phyloP scores from a whole-genome alignment of 2,329 filamentous ascomycete genomes.

The Didymella glomerata region DNA sequence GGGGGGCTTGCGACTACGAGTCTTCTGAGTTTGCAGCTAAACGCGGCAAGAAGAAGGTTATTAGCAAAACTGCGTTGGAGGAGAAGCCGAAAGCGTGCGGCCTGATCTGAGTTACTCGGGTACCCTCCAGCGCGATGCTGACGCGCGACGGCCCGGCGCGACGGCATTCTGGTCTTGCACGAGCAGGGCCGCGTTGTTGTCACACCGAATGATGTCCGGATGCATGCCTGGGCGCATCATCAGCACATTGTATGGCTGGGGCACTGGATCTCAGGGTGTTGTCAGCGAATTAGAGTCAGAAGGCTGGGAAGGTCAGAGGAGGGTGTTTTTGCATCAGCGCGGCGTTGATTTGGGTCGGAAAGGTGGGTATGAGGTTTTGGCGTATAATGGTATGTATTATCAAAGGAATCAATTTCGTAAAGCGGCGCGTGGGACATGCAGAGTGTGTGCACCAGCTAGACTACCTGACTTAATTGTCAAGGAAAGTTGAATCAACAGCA shows the following conservation, averaged over 20 bases:
- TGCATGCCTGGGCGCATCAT: too few species aligned
- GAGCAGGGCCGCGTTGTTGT: not conserved
- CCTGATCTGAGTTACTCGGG: not conserved
- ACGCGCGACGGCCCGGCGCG: not conserved
- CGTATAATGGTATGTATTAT: not conserved
- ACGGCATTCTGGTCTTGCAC: not conserved
- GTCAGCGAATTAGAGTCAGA: too few species aligned
- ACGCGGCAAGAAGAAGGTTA: not conserved
- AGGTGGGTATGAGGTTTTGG: not conserved
- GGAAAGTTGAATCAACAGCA: too few species aligned
- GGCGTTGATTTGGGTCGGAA: slow-evolving; percentile 6
- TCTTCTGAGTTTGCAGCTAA: too few species aligned
- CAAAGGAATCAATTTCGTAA: too few species aligned
- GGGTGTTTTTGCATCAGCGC: slow-evolving; percentile 17
- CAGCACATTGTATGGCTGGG: not conserved
- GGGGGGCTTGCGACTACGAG: too few species aligned
- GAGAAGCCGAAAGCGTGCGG: not conserved
- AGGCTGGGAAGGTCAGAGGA: not conserved
- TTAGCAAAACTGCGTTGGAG: not conserved
- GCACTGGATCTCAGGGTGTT: not conserved
- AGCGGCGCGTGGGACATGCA: too few species aligned
- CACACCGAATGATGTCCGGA: not conserved
- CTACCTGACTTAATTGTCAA: too few species aligned
- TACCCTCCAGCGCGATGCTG: not conserved
- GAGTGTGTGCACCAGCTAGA: too few species aligned